A percentile compares a stretch with the other conserved stretches of the same genome.
phyloP scores from a whole-genome alignment of 371 early-diverging fungal genomes.

The Mortierella sp. region DNA sequence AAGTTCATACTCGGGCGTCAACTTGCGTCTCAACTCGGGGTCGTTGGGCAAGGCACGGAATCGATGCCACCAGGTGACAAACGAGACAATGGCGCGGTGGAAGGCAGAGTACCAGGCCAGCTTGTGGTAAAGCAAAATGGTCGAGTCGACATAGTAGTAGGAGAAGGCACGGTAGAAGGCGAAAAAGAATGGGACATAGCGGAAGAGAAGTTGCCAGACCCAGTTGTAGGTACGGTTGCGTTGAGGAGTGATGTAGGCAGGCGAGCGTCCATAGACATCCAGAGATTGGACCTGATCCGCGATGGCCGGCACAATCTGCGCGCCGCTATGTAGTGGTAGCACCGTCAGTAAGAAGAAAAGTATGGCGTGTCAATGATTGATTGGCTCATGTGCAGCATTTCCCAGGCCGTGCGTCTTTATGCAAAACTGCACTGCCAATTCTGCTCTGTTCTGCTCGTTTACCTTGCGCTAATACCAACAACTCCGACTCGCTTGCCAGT shows the following conservation, averaged over 20 bases:
- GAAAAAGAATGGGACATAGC: slow-evolving; percentile 32
- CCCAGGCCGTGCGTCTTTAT: background rate
- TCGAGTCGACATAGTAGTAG: slow-evolving; percentile 35
- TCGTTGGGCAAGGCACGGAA: slow-evolving; percentile 28
- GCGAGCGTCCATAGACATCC: slow-evolving; percentile 37
- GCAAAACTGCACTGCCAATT: background rate
- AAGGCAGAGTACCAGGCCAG: slow-evolving; percentile 41
- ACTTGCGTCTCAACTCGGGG: slow-evolving; percentile 18
- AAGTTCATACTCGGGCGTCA: slow-evolving; percentile 41
- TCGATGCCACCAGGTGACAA: slow-evolving; percentile 42
- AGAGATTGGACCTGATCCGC: slow-evolving; percentile 38
- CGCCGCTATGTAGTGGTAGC: slow-evolving; percentile 20
- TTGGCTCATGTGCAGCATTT: background rate
- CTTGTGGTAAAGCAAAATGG: slow-evolving; percentile 36
- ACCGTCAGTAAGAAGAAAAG: background rate
- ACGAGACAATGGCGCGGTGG: slow-evolving; percentile 28
- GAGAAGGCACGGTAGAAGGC: slow-evolving; percentile 23
- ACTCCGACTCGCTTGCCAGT: slow-evolving; percentile 48
- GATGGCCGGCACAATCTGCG: slow-evolving; percentile 45
- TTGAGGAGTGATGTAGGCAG: slow-evolving; percentile 36
- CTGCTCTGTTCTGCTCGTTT: background rate
- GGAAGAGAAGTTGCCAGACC: slow-evolving; percentile 32
- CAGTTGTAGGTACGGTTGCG: slow-evolving; percentile 26
- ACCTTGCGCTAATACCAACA: slow-evolving; percentile 50
- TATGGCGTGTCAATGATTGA: background rate